Conservation (phyloP, 108 stramenopile species). For the Asterionellopsis glacialis region DNA sequence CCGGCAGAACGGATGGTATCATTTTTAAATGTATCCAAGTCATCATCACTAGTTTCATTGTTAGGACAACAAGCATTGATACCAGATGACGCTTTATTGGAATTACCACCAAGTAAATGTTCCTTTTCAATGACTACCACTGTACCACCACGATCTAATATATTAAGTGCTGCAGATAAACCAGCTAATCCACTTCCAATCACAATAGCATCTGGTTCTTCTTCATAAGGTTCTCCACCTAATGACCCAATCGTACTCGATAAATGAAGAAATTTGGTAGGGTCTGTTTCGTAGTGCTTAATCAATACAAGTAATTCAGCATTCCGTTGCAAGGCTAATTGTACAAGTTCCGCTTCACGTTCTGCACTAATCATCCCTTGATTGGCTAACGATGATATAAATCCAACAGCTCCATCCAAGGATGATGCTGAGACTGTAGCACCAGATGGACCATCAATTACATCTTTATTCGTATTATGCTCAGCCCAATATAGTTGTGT, state of each 20-base stretch:
- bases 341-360: conserved; percentile 60
- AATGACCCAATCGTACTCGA: conserved; percentile 38
- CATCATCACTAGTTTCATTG: conserved; percentile 46
- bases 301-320: conserved; percentile 68
- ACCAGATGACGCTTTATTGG: conserved; percentile 90
- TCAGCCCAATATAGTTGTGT: conserved; percentile 66
- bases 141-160: conserved; percentile 79
- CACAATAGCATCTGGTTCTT: conserved; percentile 83
- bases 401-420: conserved; percentile 68
- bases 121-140: conserved; percentile 88
- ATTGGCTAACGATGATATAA: conserved; percentile 50
- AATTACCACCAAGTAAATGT: conserved; percentile 85
- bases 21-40: conserved; percentile 43
- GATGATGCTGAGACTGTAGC: not conserved
- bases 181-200: conserved; percentile 91
- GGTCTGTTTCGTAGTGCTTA: conserved; percentile 66
- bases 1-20: conserved; percentile 67
- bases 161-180: conserved; percentile 77
- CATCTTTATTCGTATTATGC: conserved; percentile 19
- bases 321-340: conserved; percentile 58
- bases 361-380: conserved; percentile 48
- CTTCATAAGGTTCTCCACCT: conserved; percentile 9
- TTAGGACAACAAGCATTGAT: conserved; percentile 86
- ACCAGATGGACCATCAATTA: not conserved
- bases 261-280: conserved; percentile 51